Evolutionary conservation across 2,329 filamentous ascomycete species (phyloP).

Genomic region (Coniochaeta sp.): DNA sequence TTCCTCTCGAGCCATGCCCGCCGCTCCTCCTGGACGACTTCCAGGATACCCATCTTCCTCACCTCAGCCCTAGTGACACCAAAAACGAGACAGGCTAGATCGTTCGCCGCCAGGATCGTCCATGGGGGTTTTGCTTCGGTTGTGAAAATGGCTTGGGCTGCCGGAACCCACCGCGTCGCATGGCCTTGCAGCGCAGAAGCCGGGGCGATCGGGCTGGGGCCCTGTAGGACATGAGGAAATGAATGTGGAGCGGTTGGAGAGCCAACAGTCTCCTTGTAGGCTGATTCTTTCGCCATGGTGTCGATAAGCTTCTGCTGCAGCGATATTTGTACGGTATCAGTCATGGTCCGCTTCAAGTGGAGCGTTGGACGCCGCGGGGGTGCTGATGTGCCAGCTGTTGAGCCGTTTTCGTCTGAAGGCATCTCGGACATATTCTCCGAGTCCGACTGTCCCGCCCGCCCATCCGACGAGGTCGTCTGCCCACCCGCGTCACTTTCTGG

Average conservation of each 20-base stretch:
- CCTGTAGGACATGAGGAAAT: slow-evolving; percentile 29
- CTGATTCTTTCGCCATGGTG: slow-evolving; percentile 60
- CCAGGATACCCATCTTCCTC: slow-evolving; percentile 86
- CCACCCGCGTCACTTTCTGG: neutral
- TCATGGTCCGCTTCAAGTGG: slow-evolving; percentile 75
- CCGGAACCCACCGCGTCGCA: slow-evolving; percentile 81
- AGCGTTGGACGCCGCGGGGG: slow-evolving; percentile 54
- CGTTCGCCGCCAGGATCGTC: slow-evolving; percentile 95
- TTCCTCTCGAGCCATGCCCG: slow-evolving; percentile 86
- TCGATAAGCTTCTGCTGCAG: slow-evolving; percentile 81
- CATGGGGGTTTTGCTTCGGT: slow-evolving; percentile 87
- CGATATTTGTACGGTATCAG: slow-evolving; percentile 67
- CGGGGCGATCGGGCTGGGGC: slow-evolving; percentile 32
- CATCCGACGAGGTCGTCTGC: neutral
- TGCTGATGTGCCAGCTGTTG: slow-evolving; percentile 43
- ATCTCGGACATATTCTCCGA: neutral
- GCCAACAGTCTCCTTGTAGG: slow-evolving; percentile 24
- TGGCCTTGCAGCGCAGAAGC: slow-evolving; percentile 71
- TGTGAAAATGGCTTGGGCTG: slow-evolving; percentile 93
- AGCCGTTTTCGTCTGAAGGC: slow-evolving; percentile 15
- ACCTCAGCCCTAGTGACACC: slow-evolving; percentile 97
- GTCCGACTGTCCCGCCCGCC: neutral
- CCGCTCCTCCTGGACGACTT: slow-evolving; percentile 86
- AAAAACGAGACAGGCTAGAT: slow-evolving; percentile 94
- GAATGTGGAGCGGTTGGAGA: slow-evolving; percentile 31